Evolutionary conservation across 176 grass and related monocot genomes (phyloP), one percentile per base, ranked within the genome.

Genomic region (Ampelocalamus luodianensis): DNA sequence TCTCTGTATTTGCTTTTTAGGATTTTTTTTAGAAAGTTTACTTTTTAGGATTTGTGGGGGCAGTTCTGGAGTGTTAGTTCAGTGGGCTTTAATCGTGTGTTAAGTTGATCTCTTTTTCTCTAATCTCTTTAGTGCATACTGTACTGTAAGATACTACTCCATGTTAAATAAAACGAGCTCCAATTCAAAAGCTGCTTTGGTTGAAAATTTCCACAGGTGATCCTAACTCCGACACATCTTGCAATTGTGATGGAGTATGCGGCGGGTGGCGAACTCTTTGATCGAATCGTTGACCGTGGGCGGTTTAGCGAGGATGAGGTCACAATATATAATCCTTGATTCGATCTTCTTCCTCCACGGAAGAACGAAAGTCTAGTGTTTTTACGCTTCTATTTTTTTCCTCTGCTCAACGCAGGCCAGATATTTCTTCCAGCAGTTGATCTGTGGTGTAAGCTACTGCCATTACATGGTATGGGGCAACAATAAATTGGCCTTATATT

Each of bases 341-440:
- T 61, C 61, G 5, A 37, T 87, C 4, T 37, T 79, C 12, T 69
- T 42, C 1, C 13, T 40, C 42, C 17, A 39, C 20, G 13, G 1
- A 22, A 53, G 46, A 24, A 51, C 5, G 17, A 14, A 73, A 78
- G 66, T 87, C 36, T 66, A 24, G n/a, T 58, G 3, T 46, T 74
- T n/a, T 50, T 67, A 24, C 53, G 4, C 71, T 61, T 75, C 22
- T 55, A 8, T 5, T 55, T 40, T 53, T 71, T 74, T 34, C 5
- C 16, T 68, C 34, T 87, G 55, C 46, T 74, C 55, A 83, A 32
- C 83, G 53, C 75, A 94, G 93, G 82, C 90, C 23, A 94, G 93
- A 82, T 94, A 88, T 83, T 94, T 94, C 93, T 94, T 94, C 73
- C 93, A 94, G 87, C 93, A 94, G 77, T 75, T 94, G 81, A 90